A percentile compares a stretch with the other conserved stretches of the same genome.
Evolutionary conservation across 2,329 filamentous ascomycete genomes (phyloP).

Genomic region (Microdochium bolleyi): DNA sequence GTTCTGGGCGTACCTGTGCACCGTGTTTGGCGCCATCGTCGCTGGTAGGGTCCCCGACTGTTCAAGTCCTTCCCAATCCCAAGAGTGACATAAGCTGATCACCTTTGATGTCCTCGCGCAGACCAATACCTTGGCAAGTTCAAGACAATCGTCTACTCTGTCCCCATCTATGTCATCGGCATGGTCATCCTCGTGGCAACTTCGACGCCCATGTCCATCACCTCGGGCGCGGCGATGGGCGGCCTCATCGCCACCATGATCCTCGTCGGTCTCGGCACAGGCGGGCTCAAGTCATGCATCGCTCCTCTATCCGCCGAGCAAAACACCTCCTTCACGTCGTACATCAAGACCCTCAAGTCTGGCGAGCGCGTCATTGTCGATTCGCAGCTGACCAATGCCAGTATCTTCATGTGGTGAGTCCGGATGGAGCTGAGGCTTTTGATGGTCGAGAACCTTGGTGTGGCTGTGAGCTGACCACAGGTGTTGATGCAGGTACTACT

Average conservation of each 20-base stretch:
- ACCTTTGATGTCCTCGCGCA: not conserved
- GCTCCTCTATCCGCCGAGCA: constrained; percentile 56
- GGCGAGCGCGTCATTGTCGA: constrained; percentile 59
- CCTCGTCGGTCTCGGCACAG: constrained; percentile 58
- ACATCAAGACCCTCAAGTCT: constrained; percentile 39
- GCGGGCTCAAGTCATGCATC: constrained; percentile 62
- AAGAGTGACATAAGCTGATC: constrained; percentile 17
- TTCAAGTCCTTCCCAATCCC: no score
- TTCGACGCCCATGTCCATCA: constrained; percentile 28
- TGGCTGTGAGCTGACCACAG: no score
- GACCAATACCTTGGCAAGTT: constrained; percentile 49
- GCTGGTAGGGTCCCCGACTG: constrained; percentile 25
- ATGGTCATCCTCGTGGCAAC: constrained; percentile 46
- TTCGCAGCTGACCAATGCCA: constrained; percentile 56
- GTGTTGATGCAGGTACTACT: constrained; percentile 36
- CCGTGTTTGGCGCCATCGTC: constrained; percentile 41
- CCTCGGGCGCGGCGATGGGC: constrained; percentile 31
- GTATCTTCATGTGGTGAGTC: constrained; percentile 61
- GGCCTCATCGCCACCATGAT: constrained; percentile 48
- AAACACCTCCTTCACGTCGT: constrained; percentile 44
- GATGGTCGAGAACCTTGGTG: no score
- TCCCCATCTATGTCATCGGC: constrained; percentile 48
- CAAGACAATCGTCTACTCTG: constrained; percentile 53
- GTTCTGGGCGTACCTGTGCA: constrained; percentile 32
- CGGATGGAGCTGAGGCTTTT: no score